phyloP scores from a whole-genome alignment of 371 early-diverging fungal genomes.

The Catenaria anguillulae region DNA sequence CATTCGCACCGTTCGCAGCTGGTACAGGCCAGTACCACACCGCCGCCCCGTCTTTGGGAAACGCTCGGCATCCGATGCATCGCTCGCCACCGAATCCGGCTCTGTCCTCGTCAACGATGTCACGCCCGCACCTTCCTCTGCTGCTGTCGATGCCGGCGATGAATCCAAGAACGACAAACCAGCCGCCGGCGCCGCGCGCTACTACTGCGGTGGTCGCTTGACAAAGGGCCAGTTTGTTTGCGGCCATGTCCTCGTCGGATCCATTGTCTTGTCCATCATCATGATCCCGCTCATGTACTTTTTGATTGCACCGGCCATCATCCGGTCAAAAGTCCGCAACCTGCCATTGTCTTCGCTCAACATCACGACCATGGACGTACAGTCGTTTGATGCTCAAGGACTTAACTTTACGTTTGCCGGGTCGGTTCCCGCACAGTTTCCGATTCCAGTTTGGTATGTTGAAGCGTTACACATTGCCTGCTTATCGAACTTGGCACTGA shows the following conservation, averaged over 20 bases:
- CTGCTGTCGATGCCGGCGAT: not conserved
- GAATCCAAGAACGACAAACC: slow-evolving; percentile 6
- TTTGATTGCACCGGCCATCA: slow-evolving; percentile 14
- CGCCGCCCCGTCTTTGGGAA: not conserved
- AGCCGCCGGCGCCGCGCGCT: not conserved
- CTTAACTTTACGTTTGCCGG: slow-evolving; percentile 3
- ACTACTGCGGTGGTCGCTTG: slow-evolving; percentile 15
- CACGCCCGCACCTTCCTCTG: not conserved
- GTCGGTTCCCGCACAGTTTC: slow-evolving; percentile 7
- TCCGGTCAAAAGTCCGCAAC: slow-evolving; percentile 13
- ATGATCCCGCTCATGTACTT: slow-evolving; percentile 16
- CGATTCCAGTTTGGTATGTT: slow-evolving; percentile 10
- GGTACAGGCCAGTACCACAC: not conserved
- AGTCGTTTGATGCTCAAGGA: not conserved
- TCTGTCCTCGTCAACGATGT: not conserved
- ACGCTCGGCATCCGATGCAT: too few species aligned
- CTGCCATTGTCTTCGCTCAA: slow-evolving; percentile 4
- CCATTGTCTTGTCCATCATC: slow-evolving; percentile 12
- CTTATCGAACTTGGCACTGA: not conserved
- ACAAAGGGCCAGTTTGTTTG: slow-evolving; percentile 16
- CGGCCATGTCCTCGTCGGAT: slow-evolving; percentile 11
- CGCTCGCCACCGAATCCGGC: too few species aligned
- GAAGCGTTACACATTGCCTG: not conserved
- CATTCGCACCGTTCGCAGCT: not conserved
- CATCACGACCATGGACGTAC: slow-evolving; percentile 5